Base-by-base conservation (phyloP, 768 basidiomycete genomes). In the Tylopilus subfusipes region DNA sequence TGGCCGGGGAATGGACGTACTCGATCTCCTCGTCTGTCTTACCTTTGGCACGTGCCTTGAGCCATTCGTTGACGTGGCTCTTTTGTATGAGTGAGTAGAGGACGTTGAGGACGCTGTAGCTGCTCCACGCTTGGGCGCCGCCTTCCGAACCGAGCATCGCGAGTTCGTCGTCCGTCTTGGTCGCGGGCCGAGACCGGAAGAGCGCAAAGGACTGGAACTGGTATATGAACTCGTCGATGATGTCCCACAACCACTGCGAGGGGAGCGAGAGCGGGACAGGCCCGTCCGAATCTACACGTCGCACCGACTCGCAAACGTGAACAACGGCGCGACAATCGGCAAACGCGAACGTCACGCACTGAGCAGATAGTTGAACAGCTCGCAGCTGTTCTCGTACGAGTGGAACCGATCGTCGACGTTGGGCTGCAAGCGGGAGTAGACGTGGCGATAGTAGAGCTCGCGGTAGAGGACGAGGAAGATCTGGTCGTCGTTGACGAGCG, bases 61-160 rank as follows among this genome's bases (percentile, higher is more conserved):
- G 85, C 72, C 94, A 91, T 69, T 98, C 94, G 72, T 95, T 93
- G 72, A 94, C 90, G 71, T 86, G 86, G 6, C 90, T 92, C 73
- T 98, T 98, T 81, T 98, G 96, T 59, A 99, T 95, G 63, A 99
- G 81, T 19, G 94, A 98, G 76, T 99, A 99, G 25, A 99, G 80
- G 36, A 99, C 96, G 74, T 99, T 98, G 63, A 99, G 81, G 25
- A 98, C 96, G 58, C 90, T 94, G 77, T 99, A 99, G 48, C 93
- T 96, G 63, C 89, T 93, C 97, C 97, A 99, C 53, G 95, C 88
- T 83, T 94, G 60, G 13, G 78, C 82, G 59, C 90, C 72, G 69
- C 82, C 82, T 38, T 84, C 86, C 36, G 93, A 91, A 4, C 81
- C 84, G 22, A 98, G 80, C 78, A 93, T 80, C 46, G 79, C 66